phyloP scores from a whole-genome alignment of 345 rosid genomes.

The Lepidium sativum region DNA sequence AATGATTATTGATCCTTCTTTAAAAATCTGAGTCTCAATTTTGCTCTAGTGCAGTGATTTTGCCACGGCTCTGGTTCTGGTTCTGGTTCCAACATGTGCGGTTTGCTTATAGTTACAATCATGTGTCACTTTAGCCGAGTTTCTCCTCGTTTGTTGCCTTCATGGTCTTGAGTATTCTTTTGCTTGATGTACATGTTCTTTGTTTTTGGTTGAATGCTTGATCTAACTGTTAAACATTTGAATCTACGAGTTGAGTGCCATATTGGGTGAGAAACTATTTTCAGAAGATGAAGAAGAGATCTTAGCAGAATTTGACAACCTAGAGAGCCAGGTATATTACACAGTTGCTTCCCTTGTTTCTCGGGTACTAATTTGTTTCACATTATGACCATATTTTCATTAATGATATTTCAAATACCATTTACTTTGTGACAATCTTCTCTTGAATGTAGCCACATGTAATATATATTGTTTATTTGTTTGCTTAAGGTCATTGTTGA shows the following conservation, averaged over 20 bases:
- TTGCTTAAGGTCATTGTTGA: constrained; percentile 44
- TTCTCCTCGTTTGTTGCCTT: neutral
- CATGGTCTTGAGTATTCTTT: neutral
- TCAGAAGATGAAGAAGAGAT: constrained; percentile 94
- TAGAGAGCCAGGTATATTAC: constrained; percentile 61
- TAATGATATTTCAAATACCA: neutral
- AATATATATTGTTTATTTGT: neutral
- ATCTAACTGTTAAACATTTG: neutral
- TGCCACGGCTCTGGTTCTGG: too few species aligned
- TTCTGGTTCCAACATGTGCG: too few species aligned
- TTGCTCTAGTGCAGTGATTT: too few species aligned
- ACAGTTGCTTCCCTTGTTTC: neutral
- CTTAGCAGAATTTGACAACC: constrained; percentile 82
- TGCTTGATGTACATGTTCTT: neutral
- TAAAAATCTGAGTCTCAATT: too few species aligned
- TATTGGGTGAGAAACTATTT: constrained; percentile 82
- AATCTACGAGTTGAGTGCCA: constrained; percentile 77
- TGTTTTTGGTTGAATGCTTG: too few species aligned
- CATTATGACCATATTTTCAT: neutral
- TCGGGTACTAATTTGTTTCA: neutral
- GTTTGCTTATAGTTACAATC: neutral
- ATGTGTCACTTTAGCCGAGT: neutral
- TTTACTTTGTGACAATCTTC: neutral
- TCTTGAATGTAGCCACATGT: neutral
- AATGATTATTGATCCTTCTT: too few species aligned